Evolutionary conservation across 1,284 basidiomycete genomes (phyloP), one percentile per base, ranked within the genome.

Genomic region (Cystobasidium sp.): DNA sequence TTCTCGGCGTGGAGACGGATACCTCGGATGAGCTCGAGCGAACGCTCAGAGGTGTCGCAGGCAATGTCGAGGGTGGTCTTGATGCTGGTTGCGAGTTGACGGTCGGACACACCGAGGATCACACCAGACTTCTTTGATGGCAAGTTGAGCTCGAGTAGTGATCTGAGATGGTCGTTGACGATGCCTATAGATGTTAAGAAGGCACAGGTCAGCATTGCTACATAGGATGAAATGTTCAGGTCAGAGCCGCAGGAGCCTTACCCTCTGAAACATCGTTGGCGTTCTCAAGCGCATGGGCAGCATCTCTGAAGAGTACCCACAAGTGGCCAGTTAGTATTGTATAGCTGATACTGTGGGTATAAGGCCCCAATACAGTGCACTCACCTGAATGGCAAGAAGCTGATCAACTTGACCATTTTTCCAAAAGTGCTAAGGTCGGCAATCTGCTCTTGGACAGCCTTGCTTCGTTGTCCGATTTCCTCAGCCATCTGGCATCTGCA

Each of bases 261-360:
- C 96, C 94, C 86, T 98, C 96, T 6, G 96, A 98, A 18, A 99
- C 85, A 84, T 99, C 95, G 82, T 98, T 97, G 73, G 91, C 91
- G 80, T 97, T 97, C 84, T 99, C 94, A 78, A 99, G 86, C 39
- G 96, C 97, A 83, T 98, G 92, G 22, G 76, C 78, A 49, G 79
- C 78, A 78, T 87, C 94, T 83, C 93, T 94, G 87, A 96, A 98
- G 37, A 1, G 22, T 1, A 37, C 0, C 59, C 22, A 20, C 6
- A 46, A 6, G 18, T 20, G 6, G 43, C 44, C 51, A 66, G 39
- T 41, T 8, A 43, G 18, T 18, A 6, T 9, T n/a, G 39, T 41
- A 59, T n/a, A 3, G 12, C 12, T 37, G 37, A 37, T 12, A 8
- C 12, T 22, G 9, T 37, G 2, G 12, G 9, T 10, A 2, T 3